Evolutionary conservation across 2,329 filamentous ascomycete species (phyloP), one percentile per base, ranked within the genome.

Genomic region (Lasiodiplodia citricola): DNA sequence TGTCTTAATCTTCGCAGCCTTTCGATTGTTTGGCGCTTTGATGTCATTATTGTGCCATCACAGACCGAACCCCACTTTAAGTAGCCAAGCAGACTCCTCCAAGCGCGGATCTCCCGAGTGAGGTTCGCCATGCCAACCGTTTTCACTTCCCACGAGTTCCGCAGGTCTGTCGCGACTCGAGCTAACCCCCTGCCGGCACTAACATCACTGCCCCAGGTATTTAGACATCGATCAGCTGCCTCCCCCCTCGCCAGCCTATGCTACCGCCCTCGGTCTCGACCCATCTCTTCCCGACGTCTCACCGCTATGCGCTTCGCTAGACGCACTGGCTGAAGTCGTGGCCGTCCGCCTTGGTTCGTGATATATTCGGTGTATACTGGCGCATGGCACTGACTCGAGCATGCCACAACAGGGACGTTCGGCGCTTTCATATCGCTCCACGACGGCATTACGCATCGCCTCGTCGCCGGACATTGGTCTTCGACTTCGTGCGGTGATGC

Each of bases 401-500:
- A 4, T 4, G 31, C 28, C 52, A 18, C 52, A 10, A 28, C 6
- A 56, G 52, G 23, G 13, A 13, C 52, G 10, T 52, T 52, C n/a
- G 44, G 23, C 44, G 38, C 44, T 18, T 64, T 64, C 50, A 38
- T 64, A 6, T 23, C 13, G 14, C 60, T 64, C 18, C 37, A 28
- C 31, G 60, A 52, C 23, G 60, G 60, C 60, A 50, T 13, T 10
- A 28, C 38, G 25, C 60, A 51, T 4, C 47, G 41, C n/a, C 23
- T 64, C 28, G 23, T 64, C 28, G 60, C 60, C 37, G 60, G 44
- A 8, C 52, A 16, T 14, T 52, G 60, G 60, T 21, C 44, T 3
- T 11, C 38, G 50, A 14, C 60, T 14, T n/a, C 25, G 4, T 23
- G 21, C 21, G 10, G 23, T 4, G 50, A 52, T 4, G 50, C 38